Conservation (phyloP, 1,284 basidiomycete genomes). For the Vanrija sp. region DNA sequence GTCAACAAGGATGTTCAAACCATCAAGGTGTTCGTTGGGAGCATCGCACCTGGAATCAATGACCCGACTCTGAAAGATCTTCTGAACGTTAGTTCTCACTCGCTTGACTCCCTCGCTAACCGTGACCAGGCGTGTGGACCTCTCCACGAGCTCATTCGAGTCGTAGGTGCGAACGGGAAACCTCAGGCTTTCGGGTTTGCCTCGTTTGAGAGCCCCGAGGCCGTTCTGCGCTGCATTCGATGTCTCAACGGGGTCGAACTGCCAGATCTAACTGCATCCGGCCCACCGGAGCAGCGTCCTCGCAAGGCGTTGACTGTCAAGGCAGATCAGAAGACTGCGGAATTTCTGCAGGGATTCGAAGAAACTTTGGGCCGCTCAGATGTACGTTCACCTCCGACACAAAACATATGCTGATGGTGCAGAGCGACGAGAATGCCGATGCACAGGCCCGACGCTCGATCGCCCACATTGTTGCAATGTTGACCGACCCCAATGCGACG, state of each 20-base stretch:
- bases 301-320: slow-evolving; percentile 86
- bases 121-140: slow-evolving; percentile 72
- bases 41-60: slow-evolving; percentile 86
- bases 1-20: slow-evolving; percentile 46
- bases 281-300: slow-evolving; percentile 61
- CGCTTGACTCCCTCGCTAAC: no score
- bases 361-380: slow-evolving; percentile 73
- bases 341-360: slow-evolving; percentile 78
- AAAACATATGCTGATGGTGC: neutral
- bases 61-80: slow-evolving; percentile 70
- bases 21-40: slow-evolving; percentile 79
- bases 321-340: slow-evolving; percentile 86
- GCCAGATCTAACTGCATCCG: slow-evolving; percentile 65
- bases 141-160: slow-evolving; percentile 79
- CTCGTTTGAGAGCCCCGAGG: slow-evolving; percentile 83
- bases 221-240: slow-evolving; percentile 72
- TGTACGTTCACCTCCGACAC: slow-evolving; percentile 52
- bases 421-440: slow-evolving; percentile 49
- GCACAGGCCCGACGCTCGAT: slow-evolving; percentile 41
- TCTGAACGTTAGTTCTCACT: slow-evolving; percentile 60
- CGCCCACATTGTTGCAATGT: slow-evolving; percentile 41
- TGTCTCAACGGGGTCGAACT: slow-evolving; percentile 80
- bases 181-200: slow-evolving; percentile 95
- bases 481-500: slow-evolving; percentile 43
- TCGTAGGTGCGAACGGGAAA: slow-evolving; percentile 82